Conservation (phyloP, 148 eudicot genomes). For the Linanthus parryae region DNA sequence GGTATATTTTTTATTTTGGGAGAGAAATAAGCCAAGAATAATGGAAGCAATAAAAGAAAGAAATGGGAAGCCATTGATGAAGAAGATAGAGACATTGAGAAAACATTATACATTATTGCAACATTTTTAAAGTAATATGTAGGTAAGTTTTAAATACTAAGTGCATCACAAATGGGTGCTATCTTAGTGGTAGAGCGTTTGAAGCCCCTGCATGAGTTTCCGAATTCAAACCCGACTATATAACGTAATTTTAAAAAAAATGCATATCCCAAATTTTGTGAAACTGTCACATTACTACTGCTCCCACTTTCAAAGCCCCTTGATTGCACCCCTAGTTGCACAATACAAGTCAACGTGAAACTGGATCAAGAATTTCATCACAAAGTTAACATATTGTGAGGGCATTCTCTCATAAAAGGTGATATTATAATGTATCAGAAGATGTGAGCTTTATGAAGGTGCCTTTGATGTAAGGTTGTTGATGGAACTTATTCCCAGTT, state of each 20-base stretch:
- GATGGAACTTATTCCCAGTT: too few relatives aligned
- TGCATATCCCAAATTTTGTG: not conserved
- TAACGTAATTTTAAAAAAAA: too few relatives aligned
- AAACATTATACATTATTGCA: not conserved
- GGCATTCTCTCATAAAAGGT: too few relatives aligned
- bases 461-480: too few relatives aligned
- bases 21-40: not conserved
- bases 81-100: not conserved
- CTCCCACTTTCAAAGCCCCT: too few relatives aligned
- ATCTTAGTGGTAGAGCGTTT: not conserved
- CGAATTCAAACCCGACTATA: not conserved
- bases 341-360: too few relatives aligned
- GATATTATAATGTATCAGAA: too few relatives aligned
- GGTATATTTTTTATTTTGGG: not conserved
- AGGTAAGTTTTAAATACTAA: not conserved
- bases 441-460: too few relatives aligned
- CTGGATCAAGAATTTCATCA: too few relatives aligned
- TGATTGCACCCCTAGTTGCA: too few relatives aligned
- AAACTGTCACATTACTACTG: too few relatives aligned
- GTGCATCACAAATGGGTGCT: not conserved
- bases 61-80: conserved; percentile 8
- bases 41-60: not conserved
- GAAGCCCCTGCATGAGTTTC: conserved; percentile 4
- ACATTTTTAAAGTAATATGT: not conserved
- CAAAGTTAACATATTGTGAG: too few relatives aligned